Evolutionary conservation across 768 basidiomycete species (phyloP).

Genomic region (Tylopilus balloui): DNA sequence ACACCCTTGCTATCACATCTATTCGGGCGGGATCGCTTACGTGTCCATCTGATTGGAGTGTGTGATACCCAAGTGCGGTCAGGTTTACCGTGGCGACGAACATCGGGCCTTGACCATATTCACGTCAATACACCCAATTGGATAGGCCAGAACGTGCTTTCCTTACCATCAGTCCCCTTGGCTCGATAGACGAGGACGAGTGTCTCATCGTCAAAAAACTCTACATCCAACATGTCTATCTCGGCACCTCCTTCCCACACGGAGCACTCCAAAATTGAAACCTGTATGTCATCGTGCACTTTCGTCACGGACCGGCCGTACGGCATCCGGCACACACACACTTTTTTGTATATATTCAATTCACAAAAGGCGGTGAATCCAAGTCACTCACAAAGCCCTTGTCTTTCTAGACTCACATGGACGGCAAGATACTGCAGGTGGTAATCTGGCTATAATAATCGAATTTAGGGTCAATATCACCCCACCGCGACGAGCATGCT

Average conservation of each 20-base stretch:
- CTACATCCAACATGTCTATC: constrained; percentile 57
- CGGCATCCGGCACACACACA: constrained; percentile 53
- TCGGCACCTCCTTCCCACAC: constrained; percentile 26
- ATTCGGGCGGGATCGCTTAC: constrained; percentile 55
- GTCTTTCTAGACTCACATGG: constrained; percentile 39
- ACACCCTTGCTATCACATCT: constrained; percentile 57
- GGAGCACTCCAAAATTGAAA: constrained; percentile 50
- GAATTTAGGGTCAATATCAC: constrained; percentile 26
- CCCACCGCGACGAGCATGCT: constrained; percentile 22
- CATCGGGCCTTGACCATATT: constrained; percentile 41
- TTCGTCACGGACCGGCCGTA: constrained; percentile 40
- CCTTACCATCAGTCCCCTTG: constrained; percentile 46
- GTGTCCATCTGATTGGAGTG: constrained; percentile 43
- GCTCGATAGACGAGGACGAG: constrained; percentile 61
- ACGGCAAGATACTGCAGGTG: constrained; percentile 52
- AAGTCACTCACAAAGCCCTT: constrained; percentile 43
- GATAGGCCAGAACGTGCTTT: constrained; percentile 16
- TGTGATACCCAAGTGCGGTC: constrained; percentile 55
- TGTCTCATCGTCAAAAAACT: constrained; percentile 76
- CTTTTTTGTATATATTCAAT: constrained; percentile 41
- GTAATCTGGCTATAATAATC: constrained; percentile 37
- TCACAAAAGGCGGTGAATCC: constrained; percentile 20
- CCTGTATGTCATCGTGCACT: constrained; percentile 38
- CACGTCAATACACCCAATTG: constrained; percentile 29
- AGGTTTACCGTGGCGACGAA: constrained; percentile 64